Conservation (phyloP, 1,284 basidiomycete genomes). For the Coniferiporia sulphurascens region DNA sequence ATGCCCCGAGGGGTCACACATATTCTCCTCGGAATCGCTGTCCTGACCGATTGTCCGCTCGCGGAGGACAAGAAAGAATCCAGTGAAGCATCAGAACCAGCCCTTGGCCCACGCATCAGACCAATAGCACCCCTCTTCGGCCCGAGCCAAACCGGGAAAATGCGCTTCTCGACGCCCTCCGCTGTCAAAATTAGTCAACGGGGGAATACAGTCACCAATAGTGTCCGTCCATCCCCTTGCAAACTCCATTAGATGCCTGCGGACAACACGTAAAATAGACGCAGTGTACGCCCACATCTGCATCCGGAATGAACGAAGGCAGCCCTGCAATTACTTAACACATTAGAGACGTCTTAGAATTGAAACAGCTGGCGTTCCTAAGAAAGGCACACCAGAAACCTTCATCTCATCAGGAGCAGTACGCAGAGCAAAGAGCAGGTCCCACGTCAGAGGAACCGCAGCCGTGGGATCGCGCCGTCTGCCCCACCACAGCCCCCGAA, state of each 20-base stretch:
- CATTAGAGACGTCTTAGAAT: not conserved
- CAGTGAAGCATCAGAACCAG: not conserved
- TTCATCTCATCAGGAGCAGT: not conserved
- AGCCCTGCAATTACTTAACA: not conserved
- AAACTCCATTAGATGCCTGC: not conserved
- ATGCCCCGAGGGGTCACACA: not conserved
- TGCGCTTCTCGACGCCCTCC: not conserved
- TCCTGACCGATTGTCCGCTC: conserved; percentile 5
- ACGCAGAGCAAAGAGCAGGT: not conserved
- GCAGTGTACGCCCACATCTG: not conserved
- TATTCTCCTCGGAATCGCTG: not conserved
- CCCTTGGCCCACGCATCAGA: not conserved
- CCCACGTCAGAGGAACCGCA: not conserved
- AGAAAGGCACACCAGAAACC: not conserved
- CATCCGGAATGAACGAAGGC: not conserved
- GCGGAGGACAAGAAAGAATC: not conserved
- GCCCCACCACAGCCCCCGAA: not conserved
- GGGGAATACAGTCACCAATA: not conserved
- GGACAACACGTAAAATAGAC: not conserved
- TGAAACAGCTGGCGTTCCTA: not conserved
- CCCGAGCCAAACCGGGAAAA: not conserved
- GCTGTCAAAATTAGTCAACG: not conserved
- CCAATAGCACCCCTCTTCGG: not conserved
- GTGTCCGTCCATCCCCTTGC: not conserved
- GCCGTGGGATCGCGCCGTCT: not conserved